These are phyloP conservation scores for Aspergillus neoniger DNA, from an alignment of 2,329 filamentous ascomycete genomes.

Conservation along the genomic window DNA sequence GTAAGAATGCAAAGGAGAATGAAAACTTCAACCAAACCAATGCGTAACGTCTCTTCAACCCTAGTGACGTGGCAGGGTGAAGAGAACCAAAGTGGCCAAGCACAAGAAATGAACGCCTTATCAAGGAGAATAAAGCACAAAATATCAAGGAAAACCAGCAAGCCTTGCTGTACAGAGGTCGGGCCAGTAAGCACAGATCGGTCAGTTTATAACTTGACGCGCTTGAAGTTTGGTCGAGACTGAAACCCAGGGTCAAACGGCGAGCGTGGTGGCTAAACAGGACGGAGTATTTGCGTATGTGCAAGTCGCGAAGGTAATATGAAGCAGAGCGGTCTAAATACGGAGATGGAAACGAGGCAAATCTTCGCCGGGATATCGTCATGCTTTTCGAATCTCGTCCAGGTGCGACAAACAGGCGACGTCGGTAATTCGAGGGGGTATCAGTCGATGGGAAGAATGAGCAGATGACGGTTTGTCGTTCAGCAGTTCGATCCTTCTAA, in stretches of 20 bases:
- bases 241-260: not conserved
- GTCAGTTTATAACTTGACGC: slow-evolving; percentile 6
- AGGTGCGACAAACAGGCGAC: slow-evolving; percentile 17
- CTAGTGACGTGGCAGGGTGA: slow-evolving; percentile 46
- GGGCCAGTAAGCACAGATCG: slow-evolving; percentile 4
- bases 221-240: not conserved
- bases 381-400: slow-evolving; percentile 36
- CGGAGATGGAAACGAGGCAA: slow-evolving; percentile 25
- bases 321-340: slow-evolving; percentile 24
- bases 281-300: slow-evolving; percentile 31
- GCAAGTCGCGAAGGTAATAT: slow-evolving; percentile 30
- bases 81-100: slow-evolving; percentile 31
- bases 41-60: slow-evolving; percentile 34
- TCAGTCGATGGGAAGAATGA: slow-evolving; percentile 13
- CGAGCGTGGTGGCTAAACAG: slow-evolving; percentile 16
- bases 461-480: slow-evolving; percentile 7
- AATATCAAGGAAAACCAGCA: slow-evolving; percentile 25
- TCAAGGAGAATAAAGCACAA: slow-evolving; percentile 13
- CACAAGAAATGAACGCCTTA: slow-evolving; percentile 34
- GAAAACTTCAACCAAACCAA: slow-evolving; percentile 17
- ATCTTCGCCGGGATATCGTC: slow-evolving; percentile 36
- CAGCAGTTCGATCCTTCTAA: slow-evolving; percentile 20
- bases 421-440: slow-evolving; percentile 15
- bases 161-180: slow-evolving; percentile 35
- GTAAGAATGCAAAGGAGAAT: slow-evolving; percentile 25